A percentile compares a stretch with the other conserved stretches of the same genome.
phyloP scores from a whole-genome alignment of 2,329 filamentous ascomycete genomes.

The Uncinocarpus reesii region DNA sequence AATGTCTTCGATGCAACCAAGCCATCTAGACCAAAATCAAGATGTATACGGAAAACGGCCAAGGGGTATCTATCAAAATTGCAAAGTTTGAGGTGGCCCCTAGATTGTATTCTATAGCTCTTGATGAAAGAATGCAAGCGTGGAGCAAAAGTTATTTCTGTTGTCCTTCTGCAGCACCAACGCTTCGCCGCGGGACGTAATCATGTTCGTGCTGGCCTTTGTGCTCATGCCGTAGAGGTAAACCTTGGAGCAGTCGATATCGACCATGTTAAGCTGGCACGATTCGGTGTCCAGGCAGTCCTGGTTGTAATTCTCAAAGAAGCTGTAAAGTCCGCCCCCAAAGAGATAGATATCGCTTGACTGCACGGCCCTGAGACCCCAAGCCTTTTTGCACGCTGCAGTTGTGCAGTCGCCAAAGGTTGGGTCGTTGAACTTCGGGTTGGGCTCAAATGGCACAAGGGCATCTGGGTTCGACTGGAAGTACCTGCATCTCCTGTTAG shows the following conservation, averaged over 20 bases:
- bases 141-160: conserved; percentile 36
- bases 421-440: conserved; percentile 13
- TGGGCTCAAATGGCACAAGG: conserved; percentile 41
- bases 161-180: conserved; percentile 35
- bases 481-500: conserved; percentile 30
- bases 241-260: conserved; percentile 52
- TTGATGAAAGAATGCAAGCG: conserved; percentile 37
- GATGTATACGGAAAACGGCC: background rate
- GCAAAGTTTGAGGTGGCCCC: background rate
- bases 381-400: conserved; percentile 57
- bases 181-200: conserved; percentile 39
- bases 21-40: too few relatives aligned
- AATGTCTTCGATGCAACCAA: too few relatives aligned
- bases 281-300: conserved; percentile 55
- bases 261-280: conserved; percentile 71
- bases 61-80: background rate
- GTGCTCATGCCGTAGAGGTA: conserved; percentile 61
- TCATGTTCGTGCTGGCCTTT: conserved; percentile 64
- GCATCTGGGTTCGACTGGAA: conserved; percentile 75
- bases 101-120: background rate
- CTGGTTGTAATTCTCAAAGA: conserved; percentile 74
- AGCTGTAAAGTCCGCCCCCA: conserved; percentile 67
- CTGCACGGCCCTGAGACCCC: conserved; percentile 62
- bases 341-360: conserved; percentile 59
- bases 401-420: conserved; percentile 53